Conservation (phyloP, 2,329 filamentous ascomycete genomes). For the Claviceps fusiformis region DNA sequence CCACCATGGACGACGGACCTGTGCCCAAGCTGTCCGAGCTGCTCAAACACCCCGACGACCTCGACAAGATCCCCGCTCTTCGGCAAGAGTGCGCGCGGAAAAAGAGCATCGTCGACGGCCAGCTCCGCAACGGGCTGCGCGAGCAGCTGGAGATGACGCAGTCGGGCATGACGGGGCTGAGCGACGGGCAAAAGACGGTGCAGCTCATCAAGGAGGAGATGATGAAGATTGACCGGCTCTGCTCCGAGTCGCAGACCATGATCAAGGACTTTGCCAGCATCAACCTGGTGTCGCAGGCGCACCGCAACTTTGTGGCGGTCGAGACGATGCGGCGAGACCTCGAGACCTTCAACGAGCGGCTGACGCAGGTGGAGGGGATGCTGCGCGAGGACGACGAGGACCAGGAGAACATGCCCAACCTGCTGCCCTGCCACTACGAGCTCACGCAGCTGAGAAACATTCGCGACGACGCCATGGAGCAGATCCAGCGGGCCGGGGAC, state of each 20-base stretch:
- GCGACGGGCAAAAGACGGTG: conserved; percentile 82
- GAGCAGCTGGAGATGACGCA: conserved; percentile 94
- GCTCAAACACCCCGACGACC: conserved; percentile 86
- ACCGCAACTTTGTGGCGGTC: conserved; percentile 89
- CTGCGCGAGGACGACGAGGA: conserved; percentile 74
- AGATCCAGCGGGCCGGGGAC: conserved; percentile 70
- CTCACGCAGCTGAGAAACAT: conserved; percentile 87
- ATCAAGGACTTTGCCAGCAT: conserved; percentile 92
- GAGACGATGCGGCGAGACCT: conserved; percentile 87
- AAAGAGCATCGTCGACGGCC: conserved; percentile 80
- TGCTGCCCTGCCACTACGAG: conserved; percentile 81
- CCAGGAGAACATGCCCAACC: conserved; percentile 78
- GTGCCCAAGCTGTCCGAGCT: conserved; percentile 80
- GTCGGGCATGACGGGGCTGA: conserved; percentile 77
- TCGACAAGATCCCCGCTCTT: conserved; percentile 84
- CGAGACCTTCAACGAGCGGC: conserved; percentile 69
- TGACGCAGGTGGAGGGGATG: conserved; percentile 64
- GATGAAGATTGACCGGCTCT: conserved; percentile 95
- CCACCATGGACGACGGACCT: conserved; percentile 40
- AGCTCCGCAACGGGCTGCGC: conserved; percentile 74
- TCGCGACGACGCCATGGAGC: conserved; percentile 89
- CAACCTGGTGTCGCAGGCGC: conserved; percentile 83
- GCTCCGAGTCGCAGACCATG: conserved; percentile 93
- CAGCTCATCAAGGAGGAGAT: conserved; percentile 95
- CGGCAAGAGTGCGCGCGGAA: conserved; percentile 91